These are phyloP conservation scores for Stachybotrys echinatus DNA, from an alignment of 2,329 filamentous ascomycete genomes.

Conservation along the genomic window DNA sequence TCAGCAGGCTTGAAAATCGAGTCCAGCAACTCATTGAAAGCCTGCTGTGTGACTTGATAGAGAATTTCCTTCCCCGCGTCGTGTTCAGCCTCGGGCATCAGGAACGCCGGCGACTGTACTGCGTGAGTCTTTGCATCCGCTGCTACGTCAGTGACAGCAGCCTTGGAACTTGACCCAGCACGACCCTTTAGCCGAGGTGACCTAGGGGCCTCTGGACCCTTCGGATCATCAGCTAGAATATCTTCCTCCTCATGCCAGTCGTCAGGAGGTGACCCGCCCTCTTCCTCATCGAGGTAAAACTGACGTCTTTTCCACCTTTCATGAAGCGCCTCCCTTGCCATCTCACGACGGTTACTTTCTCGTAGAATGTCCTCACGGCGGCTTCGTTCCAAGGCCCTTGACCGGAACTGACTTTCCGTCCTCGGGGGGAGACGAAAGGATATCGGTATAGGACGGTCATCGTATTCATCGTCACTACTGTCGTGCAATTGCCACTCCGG, in stretches of 20 bases:
- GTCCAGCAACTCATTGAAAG: constrained; percentile 89
- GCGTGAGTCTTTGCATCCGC: not conserved
- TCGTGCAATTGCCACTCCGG: constrained; percentile 7
- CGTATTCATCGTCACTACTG: constrained; percentile 18
- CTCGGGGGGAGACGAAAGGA: constrained; percentile 5
- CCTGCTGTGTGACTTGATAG: constrained; percentile 84
- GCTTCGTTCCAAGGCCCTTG: constrained; percentile 27
- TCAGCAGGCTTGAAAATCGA: constrained; percentile 79
- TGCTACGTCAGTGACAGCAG: constrained; percentile 56
- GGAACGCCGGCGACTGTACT: constrained; percentile 20
- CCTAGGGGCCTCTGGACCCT: constrained; percentile 37
- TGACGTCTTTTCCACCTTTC: constrained; percentile 72
- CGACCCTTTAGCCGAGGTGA: constrained; percentile 27
- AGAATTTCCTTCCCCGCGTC: constrained; percentile 85
- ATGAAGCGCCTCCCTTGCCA: constrained; percentile 51
- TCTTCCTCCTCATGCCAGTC: constrained; percentile 60
- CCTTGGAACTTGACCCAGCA: constrained; percentile 72
- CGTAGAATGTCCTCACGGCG: constrained; percentile 30
- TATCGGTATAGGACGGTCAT: constrained; percentile 16
- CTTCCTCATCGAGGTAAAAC: constrained; percentile 83
- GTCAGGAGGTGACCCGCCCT: constrained; percentile 61
- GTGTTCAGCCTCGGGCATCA: constrained; percentile 72
- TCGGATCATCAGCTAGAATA: constrained; percentile 33
- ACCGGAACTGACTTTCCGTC: constrained; percentile 35
- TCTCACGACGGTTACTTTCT: constrained; percentile 32